These are phyloP conservation scores for Podospora anserina DNA, from an alignment of 495 filamentous ascomycete genomes.

Conservation along the genomic window DNA sequence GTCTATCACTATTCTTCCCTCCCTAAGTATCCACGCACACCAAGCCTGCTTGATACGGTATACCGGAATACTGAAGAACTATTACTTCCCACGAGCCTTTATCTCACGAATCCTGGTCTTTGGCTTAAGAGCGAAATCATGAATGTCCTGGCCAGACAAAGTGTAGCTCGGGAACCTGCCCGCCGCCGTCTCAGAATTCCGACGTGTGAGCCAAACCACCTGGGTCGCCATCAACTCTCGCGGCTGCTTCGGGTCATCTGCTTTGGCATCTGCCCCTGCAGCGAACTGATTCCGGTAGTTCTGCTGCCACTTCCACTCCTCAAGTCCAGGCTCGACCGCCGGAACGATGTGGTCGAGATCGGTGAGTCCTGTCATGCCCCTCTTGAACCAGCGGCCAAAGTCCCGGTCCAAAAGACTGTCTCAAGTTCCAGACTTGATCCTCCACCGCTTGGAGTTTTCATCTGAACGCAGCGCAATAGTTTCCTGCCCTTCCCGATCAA, in stretches of 20 bases:
- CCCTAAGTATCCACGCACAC: too few species aligned
- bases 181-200: neutral
- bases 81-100: too few species aligned
- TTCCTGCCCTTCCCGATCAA: neutral
- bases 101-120: neutral
- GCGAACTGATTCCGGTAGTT: neutral
- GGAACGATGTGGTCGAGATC: neutral
- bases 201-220: neutral
- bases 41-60: too few species aligned
- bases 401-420: neutral
- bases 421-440: neutral
- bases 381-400: neutral
- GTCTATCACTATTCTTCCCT: too few species aligned
- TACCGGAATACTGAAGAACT: too few species aligned
- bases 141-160: constrained; percentile 5
- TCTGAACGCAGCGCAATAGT: constrained; percentile 4
- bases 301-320: neutral
- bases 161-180: neutral
- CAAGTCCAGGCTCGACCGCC: neutral
- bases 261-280: neutral
- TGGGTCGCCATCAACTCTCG: neutral
- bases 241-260: neutral
- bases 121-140: neutral
- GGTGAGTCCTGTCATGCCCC: neutral
- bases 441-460: neutral